These are phyloP conservation scores for Capronia epimyces DNA, from an alignment of 2,329 filamentous ascomycete genomes.

Conservation along the genomic window DNA sequence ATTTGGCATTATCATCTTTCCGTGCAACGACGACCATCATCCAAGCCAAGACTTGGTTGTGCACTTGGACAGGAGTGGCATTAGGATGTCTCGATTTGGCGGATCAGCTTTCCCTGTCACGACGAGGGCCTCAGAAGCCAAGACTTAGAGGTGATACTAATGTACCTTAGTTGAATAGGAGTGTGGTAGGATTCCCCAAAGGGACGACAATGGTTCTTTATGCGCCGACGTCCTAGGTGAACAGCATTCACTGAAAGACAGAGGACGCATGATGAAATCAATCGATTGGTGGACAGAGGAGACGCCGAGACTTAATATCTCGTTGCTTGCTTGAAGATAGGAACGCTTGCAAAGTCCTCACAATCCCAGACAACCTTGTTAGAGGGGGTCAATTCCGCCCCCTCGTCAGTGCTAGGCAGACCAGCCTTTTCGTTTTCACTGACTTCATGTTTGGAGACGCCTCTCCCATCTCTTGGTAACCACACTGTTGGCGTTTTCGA, in stretches of 20 bases:
- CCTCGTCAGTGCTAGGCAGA: constrained; percentile 74
- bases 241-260: neutral
- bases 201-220: too few species aligned
- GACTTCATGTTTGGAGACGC: constrained; percentile 70
- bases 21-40: too few species aligned
- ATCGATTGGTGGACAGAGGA: neutral
- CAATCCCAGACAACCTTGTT: constrained; percentile 59
- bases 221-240: too few species aligned
- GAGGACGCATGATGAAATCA: neutral
- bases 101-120: too few species aligned
- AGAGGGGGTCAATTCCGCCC: constrained; percentile 63
- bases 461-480: constrained; percentile 71
- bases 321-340: constrained; percentile 27
- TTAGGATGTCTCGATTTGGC: too few species aligned
- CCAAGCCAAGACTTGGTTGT: too few species aligned
- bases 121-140: too few species aligned
- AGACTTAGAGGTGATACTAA: too few species aligned
- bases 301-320: constrained; percentile 13
- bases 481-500: constrained; percentile 63
- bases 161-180: too few species aligned
- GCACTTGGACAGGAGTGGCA: too few species aligned
- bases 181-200: too few species aligned
- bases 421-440: constrained; percentile 67
- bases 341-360: constrained; percentile 37
- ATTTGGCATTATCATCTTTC: too few species aligned